Evolutionary conservation across 352 stramenopile genomes (phyloP).

Genomic region (Detonula confervacea): DNA sequence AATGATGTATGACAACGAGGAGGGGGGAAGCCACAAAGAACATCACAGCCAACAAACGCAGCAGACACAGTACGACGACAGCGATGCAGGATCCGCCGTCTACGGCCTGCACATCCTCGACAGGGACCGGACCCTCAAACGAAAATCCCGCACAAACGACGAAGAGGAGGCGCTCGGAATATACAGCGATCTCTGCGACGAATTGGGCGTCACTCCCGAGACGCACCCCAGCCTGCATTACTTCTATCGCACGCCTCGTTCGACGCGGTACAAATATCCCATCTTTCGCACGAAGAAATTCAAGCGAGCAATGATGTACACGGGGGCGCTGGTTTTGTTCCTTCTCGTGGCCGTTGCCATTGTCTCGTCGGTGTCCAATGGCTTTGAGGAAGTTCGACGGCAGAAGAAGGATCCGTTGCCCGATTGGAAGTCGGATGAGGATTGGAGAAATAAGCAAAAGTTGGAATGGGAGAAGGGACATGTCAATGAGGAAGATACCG

Average conservation of each 20-base stretch:
- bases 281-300: conserved; percentile 38
- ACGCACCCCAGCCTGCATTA: conserved; percentile 28
- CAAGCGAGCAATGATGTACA: conserved; percentile 29
- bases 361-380: conserved; percentile 28
- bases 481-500: not conserved
- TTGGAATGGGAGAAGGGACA: conserved; percentile 26
- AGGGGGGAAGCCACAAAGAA: too few relatives aligned
- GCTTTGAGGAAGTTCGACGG: conserved; percentile 11
- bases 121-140: conserved; percentile 14
- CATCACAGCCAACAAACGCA: too few relatives aligned
- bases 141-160: not conserved
- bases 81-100: not conserved
- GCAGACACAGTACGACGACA: not conserved
- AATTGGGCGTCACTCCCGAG: conserved; percentile 39
- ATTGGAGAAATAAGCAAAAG: conserved; percentile 32
- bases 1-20: too few relatives aligned
- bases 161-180: not conserved
- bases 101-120: conserved; percentile 42
- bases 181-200: conserved; percentile 39
- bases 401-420: conserved; percentile 11
- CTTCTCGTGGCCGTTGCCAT: conserved; percentile 13
- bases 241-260: conserved; percentile 8
- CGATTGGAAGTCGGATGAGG: conserved; percentile 25
- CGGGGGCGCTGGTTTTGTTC: not conserved
- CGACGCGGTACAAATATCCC: conserved; percentile 33